Evolutionary conservation across 345 rosid genomes (phyloP).

Genomic region (Clarkia xantiana): DNA sequence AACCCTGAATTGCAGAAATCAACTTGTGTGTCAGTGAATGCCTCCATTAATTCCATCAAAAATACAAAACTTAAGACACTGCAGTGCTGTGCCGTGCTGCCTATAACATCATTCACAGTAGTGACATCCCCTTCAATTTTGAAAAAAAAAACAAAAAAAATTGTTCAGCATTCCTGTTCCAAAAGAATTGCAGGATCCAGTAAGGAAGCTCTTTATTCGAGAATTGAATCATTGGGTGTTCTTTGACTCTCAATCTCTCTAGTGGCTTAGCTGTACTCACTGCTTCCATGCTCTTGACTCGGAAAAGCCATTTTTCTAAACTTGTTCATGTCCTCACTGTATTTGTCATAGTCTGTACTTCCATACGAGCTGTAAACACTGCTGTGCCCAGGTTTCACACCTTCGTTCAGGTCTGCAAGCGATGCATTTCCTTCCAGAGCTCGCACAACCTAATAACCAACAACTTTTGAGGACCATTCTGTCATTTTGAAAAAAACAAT

Average conservation of each 20-base stretch:
- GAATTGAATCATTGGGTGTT: conserved; percentile 28
- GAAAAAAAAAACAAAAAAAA: too few species aligned
- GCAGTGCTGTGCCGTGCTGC: too few species aligned
- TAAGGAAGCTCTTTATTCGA: too few species aligned
- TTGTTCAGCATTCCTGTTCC: too few species aligned
- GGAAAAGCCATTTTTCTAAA: conserved; percentile 54
- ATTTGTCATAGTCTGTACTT: conserved; percentile 71
- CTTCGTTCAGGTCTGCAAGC: conserved; percentile 56
- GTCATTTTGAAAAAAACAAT: not conserved
- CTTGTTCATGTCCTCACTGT: conserved; percentile 64
- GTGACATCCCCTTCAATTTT: too few species aligned
- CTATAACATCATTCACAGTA: too few species aligned
- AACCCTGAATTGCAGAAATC: too few species aligned
- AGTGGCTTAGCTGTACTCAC: conserved; percentile 41
- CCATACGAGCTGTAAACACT: conserved; percentile 37
- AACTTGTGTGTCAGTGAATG: too few species aligned
- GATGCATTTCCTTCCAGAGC: conserved; percentile 71
- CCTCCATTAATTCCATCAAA: too few species aligned
- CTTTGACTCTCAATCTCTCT: conserved; percentile 61
- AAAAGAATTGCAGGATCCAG: not conserved
- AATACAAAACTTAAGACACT: too few species aligned
- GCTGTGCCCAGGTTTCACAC: conserved; percentile 53
- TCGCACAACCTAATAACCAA: conserved; percentile 50
- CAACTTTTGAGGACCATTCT: not conserved
- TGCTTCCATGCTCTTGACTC: conserved; percentile 59